Evolutionary conservation across 768 basidiomycete genomes (phyloP).

Genomic region (Suillus paluster): DNA sequence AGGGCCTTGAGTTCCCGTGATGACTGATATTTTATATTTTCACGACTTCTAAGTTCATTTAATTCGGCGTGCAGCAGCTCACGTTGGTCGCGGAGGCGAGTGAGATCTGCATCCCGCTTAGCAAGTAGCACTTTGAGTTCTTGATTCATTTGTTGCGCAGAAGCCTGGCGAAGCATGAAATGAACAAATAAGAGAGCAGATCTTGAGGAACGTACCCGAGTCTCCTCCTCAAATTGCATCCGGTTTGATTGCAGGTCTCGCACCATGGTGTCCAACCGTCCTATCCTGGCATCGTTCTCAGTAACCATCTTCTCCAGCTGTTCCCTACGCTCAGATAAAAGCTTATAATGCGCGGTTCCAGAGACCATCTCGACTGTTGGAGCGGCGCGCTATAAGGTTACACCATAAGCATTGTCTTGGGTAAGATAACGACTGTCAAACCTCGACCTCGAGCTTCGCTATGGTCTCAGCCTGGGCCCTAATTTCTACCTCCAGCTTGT

Average conservation of each 20-base stretch:
- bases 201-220: slow-evolving; percentile 45
- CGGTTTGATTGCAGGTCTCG: slow-evolving; percentile 42
- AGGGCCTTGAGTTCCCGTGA: slow-evolving; percentile 68
- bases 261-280: slow-evolving; percentile 49
- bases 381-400: slow-evolving; percentile 6
- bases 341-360: slow-evolving; percentile 58
- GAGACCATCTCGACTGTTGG: slow-evolving; percentile 49
- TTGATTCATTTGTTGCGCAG: slow-evolving; percentile 55
- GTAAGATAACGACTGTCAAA: slow-evolving; percentile 28
- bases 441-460: slow-evolving; percentile 49
- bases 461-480: slow-evolving; percentile 51
- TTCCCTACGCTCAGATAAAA: slow-evolving; percentile 58
- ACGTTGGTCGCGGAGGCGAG: slow-evolving; percentile 71
- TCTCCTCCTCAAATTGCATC: slow-evolving; percentile 51
- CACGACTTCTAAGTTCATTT: slow-evolving; percentile 69
- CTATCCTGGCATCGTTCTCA: slow-evolving; percentile 45
- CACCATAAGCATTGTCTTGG: slow-evolving; percentile 37
- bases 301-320: slow-evolving; percentile 46
- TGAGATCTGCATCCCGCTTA: slow-evolving; percentile 69
- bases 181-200: slow-evolving; percentile 17
- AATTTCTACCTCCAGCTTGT: slow-evolving; percentile 51
- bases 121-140: slow-evolving; percentile 64
- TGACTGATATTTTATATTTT: slow-evolving; percentile 59
- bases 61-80: slow-evolving; percentile 70
- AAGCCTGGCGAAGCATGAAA: slow-evolving; percentile 31